These are phyloP conservation scores for Aspergillus sparsus DNA, from an alignment of 495 filamentous ascomycete genomes.

Conservation along the genomic window DNA sequence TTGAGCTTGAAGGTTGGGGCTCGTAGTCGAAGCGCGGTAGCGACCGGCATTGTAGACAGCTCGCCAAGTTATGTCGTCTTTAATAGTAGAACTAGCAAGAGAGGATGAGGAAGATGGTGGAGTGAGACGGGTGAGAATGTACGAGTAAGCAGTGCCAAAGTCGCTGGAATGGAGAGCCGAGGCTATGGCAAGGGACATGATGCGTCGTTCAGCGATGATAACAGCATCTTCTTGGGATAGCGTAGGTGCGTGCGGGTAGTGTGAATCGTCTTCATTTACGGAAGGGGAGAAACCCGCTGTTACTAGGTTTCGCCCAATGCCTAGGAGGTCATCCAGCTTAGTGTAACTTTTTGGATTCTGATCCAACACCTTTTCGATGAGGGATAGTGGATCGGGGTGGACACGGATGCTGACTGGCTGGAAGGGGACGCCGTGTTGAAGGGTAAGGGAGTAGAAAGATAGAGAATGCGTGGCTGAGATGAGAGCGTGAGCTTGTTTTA, in stretches of 20 bases:
- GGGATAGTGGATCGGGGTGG: slow-evolving; percentile 77
- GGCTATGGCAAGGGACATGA: slow-evolving; percentile 86
- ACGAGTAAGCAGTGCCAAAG: slow-evolving; percentile 96
- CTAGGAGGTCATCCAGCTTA: slow-evolving; percentile 78
- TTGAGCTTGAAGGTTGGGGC: slow-evolving; percentile 36
- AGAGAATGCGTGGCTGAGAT: slow-evolving; percentile 84
- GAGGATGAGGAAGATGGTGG: slow-evolving; percentile 36
- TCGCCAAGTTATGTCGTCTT: slow-evolving; percentile 88
- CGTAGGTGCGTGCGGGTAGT: slow-evolving; percentile 6
- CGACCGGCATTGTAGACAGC: slow-evolving; percentile 87
- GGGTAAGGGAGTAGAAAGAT: slow-evolving; percentile 82
- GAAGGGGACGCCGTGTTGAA: slow-evolving; percentile 91
- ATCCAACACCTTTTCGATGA: slow-evolving; percentile 82
- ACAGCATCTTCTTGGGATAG: slow-evolving; percentile 28
- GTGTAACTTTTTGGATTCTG: slow-evolving; percentile 87
- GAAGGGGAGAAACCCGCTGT: slow-evolving; percentile 58
- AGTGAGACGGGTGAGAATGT: slow-evolving; percentile 70
- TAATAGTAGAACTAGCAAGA: slow-evolving; percentile 31
- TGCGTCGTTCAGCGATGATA: slow-evolving; percentile 60
- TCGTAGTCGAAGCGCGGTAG: slow-evolving; percentile 55
- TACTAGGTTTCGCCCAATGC: slow-evolving; percentile 75
- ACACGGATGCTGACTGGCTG: slow-evolving; percentile 88
- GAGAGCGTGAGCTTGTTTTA: slow-evolving; percentile 64
- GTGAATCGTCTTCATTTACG: slow-evolving; percentile 26
- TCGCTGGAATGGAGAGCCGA: slow-evolving; percentile 84